phyloP scores from a whole-genome alignment of 2,329 filamentous ascomycete genomes.

The Chaetomium sp. region DNA sequence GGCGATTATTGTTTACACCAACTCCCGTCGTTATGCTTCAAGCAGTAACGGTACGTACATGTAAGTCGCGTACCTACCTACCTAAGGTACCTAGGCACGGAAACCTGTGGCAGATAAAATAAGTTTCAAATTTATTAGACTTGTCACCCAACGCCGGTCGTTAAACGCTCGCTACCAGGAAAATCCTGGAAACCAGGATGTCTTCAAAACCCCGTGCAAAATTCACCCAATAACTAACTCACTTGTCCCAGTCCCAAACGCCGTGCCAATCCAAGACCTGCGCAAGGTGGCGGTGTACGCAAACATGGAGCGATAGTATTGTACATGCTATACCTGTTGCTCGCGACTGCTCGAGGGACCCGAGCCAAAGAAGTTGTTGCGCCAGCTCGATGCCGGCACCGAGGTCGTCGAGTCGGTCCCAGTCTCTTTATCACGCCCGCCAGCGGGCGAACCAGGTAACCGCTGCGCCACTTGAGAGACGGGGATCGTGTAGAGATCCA shows the following conservation, averaged over 20 bases:
- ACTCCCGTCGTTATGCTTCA: no score
- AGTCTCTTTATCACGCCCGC: neutral
- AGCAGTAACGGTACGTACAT: no score
- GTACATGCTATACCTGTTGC: neutral
- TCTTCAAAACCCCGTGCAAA: neutral
- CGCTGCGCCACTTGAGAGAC: neutral
- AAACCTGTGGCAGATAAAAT: no score
- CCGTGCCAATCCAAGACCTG: neutral
- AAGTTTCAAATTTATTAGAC: neutral
- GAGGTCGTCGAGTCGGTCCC: neutral
- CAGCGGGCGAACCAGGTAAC: neutral
- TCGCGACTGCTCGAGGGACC: no score
- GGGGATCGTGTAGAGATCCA: constrained; percentile 17
- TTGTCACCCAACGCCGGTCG: neutral
- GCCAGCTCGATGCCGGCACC: neutral
- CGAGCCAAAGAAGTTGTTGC: neutral
- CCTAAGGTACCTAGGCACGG: no score
- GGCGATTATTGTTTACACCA: no score
- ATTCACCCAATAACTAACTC: neutral
- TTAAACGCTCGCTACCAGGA: no score
- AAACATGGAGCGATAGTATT: neutral
- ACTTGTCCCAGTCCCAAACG: neutral
- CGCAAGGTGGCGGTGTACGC: neutral
- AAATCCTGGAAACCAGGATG: neutral
- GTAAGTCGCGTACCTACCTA: no score